phyloP scores from a whole-genome alignment of 768 basidiomycete species.

The Paxillus ammoniavirescens region DNA sequence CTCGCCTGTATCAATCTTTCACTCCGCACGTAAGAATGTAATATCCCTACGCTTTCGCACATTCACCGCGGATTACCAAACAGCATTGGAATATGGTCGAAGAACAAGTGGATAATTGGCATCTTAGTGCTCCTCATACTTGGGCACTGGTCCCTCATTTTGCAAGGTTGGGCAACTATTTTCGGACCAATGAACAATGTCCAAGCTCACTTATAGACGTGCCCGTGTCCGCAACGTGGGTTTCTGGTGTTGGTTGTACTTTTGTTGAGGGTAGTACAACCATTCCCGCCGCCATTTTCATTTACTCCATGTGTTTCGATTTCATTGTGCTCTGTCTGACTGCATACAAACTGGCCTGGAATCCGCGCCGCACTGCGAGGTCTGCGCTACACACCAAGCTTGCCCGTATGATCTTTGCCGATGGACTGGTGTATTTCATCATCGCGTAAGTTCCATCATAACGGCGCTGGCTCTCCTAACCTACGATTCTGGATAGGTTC shows the following conservation, averaged over 20 bases:
- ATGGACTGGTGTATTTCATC: conserved; percentile 76
- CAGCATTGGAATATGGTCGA: conserved; percentile 66
- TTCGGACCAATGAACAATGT: neutral
- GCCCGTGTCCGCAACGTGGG: conserved; percentile 57
- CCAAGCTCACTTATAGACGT: conserved; percentile 40
- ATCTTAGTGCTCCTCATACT: conserved; percentile 52
- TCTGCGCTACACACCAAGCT: no score
- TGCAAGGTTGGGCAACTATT: conserved; percentile 47
- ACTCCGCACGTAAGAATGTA: conserved; percentile 38
- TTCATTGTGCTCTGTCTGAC: conserved; percentile 58
- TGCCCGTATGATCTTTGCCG: conserved; percentile 62
- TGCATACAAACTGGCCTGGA: conserved; percentile 52
- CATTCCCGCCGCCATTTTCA: conserved; percentile 66
- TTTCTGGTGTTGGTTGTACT: conserved; percentile 46
- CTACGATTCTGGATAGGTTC: neutral
- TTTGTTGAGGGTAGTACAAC: conserved; percentile 62
- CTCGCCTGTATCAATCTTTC: conserved; percentile 48
- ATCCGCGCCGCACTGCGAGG: no score
- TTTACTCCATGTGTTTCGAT: conserved; percentile 78
- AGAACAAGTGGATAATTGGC: conserved; percentile 50
- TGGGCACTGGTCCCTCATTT: conserved; percentile 69
- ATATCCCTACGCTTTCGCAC: neutral
- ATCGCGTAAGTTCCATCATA: conserved; percentile 53
- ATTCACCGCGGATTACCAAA: conserved; percentile 12
- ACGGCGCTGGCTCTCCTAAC: conserved; percentile 23